Percentiles rank a stretch among this genome's conserved stretches.
Evolutionary conservation across 495 filamentous ascomycete species (phyloP).

Genomic region (Trichoderma gamsii): DNA sequence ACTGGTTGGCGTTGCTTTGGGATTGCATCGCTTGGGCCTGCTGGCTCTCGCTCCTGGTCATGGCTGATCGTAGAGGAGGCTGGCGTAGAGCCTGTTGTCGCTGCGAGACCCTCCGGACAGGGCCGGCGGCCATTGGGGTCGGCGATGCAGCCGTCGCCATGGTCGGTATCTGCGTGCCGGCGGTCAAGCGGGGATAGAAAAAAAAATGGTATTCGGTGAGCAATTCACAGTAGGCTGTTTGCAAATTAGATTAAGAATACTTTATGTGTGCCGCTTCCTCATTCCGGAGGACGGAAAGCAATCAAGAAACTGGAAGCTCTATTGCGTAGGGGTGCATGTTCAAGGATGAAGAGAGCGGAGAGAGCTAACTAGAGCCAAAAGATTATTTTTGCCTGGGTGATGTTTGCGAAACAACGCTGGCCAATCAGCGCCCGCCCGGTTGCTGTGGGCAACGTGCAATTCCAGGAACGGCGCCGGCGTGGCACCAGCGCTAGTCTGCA

Average conservation of each 20-base stretch:
- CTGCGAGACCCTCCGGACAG: constrained; percentile 3
- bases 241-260: neutral
- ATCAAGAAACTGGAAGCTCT: neutral
- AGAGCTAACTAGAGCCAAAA: neutral
- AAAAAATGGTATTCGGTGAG: neutral
- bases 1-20: constrained; percentile 17
- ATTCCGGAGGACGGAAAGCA: neutral
- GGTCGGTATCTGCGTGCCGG: neutral
- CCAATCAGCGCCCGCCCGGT: neutral
- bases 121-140: constrained; percentile 13
- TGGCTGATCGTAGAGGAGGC: neutral
- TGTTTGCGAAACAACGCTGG: neutral
- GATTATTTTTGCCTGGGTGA: neutral
- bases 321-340: constrained; percentile 4
- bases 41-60: constrained; percentile 7
- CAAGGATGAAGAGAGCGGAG: constrained; percentile 8
- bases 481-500: neutral
- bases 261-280: neutral
- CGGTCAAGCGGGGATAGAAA: neutral
- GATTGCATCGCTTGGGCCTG: neutral
- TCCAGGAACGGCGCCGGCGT: neutral
- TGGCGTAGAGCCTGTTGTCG: constrained; percentile 5
- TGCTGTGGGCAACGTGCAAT: constrained; percentile 8
- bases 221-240: neutral
- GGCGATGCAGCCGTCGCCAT: constrained; percentile 14